These are phyloP conservation scores for Huntiella moniliformis DNA, from an alignment of 2,329 filamentous ascomycete genomes.

Conservation along the genomic window DNA sequence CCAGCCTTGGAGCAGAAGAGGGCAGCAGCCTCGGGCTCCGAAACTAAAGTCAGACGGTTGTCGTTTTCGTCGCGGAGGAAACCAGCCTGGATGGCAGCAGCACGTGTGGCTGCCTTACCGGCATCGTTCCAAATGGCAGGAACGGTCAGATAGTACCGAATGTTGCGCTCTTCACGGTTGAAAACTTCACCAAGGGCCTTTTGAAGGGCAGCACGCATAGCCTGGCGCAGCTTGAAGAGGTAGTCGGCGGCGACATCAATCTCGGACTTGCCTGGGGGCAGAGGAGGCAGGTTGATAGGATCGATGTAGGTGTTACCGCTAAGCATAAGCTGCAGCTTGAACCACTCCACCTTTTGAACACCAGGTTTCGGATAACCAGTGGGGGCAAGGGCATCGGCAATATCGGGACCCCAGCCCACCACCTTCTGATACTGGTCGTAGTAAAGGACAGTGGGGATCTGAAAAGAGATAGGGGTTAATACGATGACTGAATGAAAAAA, in stretches of 20 bases:
- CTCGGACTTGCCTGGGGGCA: conserved; percentile 94
- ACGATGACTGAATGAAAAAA: background rate
- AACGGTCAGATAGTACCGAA: conserved; percentile 94
- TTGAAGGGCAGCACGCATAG: conserved; percentile 86
- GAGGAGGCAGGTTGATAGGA: conserved; percentile 91
- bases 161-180: conserved; percentile 93
- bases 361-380: conserved; percentile 95
- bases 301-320: conserved; percentile 98
- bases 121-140: conserved; percentile 99
- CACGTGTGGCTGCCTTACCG: conserved; percentile 87
- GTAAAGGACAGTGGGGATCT: conserved; percentile 98
- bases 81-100: conserved; percentile 88
- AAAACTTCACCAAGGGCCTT: conserved; percentile 96
- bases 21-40: conserved; percentile 89
- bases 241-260: conserved; percentile 99
- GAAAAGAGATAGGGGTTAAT: conserved; percentile 5
- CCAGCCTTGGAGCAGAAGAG: conserved; percentile 97
- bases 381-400: conserved; percentile 85
- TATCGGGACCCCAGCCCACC: conserved; percentile 98
- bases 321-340: conserved; percentile 97
- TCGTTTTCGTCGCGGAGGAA: conserved; percentile 96
- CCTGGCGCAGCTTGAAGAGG: conserved; percentile 91
- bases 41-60: conserved; percentile 83
- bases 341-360: conserved; percentile 98
- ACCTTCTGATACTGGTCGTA: conserved; percentile 99